Percentiles rank a stretch among this genome's conserved stretches.
phyloP scores from a whole-genome alignment of 345 rosid species.

The Carallia pectinifolia region DNA sequence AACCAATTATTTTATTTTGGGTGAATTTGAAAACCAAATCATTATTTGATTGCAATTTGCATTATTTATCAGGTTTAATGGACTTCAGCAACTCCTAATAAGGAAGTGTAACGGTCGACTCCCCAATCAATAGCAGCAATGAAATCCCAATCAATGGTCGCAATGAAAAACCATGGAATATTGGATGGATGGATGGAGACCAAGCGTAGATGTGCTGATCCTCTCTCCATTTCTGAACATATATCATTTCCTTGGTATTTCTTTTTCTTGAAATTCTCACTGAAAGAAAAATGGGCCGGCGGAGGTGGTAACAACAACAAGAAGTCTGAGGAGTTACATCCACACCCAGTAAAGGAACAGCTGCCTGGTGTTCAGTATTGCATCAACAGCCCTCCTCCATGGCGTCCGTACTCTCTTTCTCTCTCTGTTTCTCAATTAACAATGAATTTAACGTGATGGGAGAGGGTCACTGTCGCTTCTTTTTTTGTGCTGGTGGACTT shows the following conservation, averaged over 20 bases:
- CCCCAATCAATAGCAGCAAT: too few relatives aligned
- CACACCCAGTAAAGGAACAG: conserved; percentile 64
- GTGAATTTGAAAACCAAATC: too few relatives aligned
- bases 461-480: too few relatives aligned
- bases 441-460: too few relatives aligned
- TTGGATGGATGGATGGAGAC: too few relatives aligned
- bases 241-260: background rate
- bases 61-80: too few relatives aligned
- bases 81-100: background rate
- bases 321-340: conserved; percentile 42
- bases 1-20: too few relatives aligned
- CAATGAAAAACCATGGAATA: background rate
- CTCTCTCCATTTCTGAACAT: too few relatives aligned
- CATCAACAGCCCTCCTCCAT: conserved; percentile 73
- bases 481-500: too few relatives aligned
- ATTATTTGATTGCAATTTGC: too few relatives aligned
- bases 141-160: too few relatives aligned
- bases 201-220: too few relatives aligned
- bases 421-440: background rate
- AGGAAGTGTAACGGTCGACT: background rate
- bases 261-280: background rate
- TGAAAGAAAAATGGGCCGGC: conserved; percentile 7
- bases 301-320: conserved; percentile 23
- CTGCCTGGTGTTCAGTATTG: conserved; percentile 63
- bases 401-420: conserved; percentile 43